Base-by-base conservation (phyloP, 352 stramenopile species). In the Pythium monospermum region DNA sequence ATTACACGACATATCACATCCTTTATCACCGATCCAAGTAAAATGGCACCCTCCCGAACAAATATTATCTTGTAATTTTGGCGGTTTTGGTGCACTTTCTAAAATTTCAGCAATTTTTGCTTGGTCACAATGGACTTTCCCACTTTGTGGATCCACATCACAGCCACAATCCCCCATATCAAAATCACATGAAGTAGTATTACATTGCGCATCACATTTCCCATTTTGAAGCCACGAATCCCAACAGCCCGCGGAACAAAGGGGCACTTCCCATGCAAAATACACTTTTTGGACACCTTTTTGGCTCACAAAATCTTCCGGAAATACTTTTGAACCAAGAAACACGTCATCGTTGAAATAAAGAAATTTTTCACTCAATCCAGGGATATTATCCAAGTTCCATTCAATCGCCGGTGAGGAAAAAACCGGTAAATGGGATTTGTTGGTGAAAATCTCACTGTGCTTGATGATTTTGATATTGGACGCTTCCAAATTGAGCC, bases 321-420 rank as follows among this genome's bases (percentile, higher is more conserved):
- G 94, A 40, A 76, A 69, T 12, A 96, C 80, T 11, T 70, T 68
- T 15, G 85, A 74, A 32, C 92, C 94, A 1, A 98, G 70, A 56
- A 98, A 95, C 10, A 98, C 92, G 65, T 98, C 93, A 62, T 98
- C 94, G 61, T 98, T 98, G 57, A 98, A 97, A 66, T 98, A 98
- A 4, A 98, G 51, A 59, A 98, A 98, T 49, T 85, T 82, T 19
- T 94, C 69, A 48, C 83, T 96, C 6, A 98, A 68, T 1, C 86
- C 89, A 0, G 85, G 89, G 51, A 98, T 97, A 51, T 88, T 89
- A 65, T 98, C 94, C 10, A 98, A 55, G 49, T 92, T 94, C 70
- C 87, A 87, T 68, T 98, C 92, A 53, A 98, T 98, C 16, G 94
- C 82, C 2, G 93, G 88, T 7, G 92, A 98, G 32, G 77, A 94